Evolutionary conservation across 139 green algal species (phyloP).

Genomic region (Parachlorella kessleri): DNA sequence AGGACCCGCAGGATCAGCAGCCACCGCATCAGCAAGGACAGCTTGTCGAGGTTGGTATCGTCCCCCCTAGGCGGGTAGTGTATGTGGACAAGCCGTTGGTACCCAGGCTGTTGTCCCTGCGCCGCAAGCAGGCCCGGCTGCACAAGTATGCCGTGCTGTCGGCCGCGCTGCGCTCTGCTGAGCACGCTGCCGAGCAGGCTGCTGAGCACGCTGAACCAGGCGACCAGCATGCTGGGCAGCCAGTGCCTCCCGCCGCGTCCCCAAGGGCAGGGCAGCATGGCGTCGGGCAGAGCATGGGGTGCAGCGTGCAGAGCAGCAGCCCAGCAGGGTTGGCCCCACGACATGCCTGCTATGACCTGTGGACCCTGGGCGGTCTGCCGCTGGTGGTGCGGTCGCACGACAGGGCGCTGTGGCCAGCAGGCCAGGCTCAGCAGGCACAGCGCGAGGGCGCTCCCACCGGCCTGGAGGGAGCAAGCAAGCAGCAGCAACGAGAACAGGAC

Average conservation of each 20-base stretch:
- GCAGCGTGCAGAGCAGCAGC: background rate
- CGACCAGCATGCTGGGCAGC: background rate
- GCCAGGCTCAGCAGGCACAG: background rate
- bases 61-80: background rate
- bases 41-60: background rate
- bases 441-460: too few species aligned
- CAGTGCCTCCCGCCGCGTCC: background rate
- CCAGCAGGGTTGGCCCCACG: background rate
- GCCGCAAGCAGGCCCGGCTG: slow-evolving; percentile 32
- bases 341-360: slow-evolving; percentile 13
- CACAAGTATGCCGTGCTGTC: slow-evolving; percentile 47
- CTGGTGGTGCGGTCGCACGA: slow-evolving; percentile 28
- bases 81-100: slow-evolving; percentile 40
- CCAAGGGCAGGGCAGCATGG: background rate
- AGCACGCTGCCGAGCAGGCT: background rate
- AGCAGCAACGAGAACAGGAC: background rate
- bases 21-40: too few species aligned
- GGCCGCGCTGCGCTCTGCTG: background rate
- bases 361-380: slow-evolving; percentile 23
- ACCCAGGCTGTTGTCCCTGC: slow-evolving; percentile 2
- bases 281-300: background rate
- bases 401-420: background rate
- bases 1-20: too few species aligned
- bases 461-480: background rate
- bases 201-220: background rate